Evolutionary conservation across 768 basidiomycete species (phyloP).

Genomic region (Naganishia vishniacii): DNA sequence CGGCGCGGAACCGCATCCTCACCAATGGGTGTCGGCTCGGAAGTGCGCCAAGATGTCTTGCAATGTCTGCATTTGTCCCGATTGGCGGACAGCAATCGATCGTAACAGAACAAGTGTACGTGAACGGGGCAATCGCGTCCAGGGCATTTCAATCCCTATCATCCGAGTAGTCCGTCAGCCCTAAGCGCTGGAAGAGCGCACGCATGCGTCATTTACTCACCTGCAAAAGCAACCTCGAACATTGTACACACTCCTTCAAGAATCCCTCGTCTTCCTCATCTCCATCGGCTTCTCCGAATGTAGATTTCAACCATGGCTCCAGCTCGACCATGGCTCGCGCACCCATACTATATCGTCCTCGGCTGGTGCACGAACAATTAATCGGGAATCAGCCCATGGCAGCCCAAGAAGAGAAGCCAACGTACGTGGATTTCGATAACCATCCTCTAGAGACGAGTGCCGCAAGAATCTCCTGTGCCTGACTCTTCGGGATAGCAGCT

Average conservation of each 20-base stretch:
- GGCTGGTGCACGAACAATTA: conserved; percentile 32
- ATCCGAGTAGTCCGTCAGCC: neutral
- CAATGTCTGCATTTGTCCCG: conserved; percentile 34
- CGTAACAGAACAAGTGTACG: conserved; percentile 38
- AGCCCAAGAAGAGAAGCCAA: neutral
- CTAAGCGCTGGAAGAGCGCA: neutral
- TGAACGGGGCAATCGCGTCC: conserved; percentile 35
- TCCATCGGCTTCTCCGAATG: conserved; percentile 33
- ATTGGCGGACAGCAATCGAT: conserved; percentile 19
- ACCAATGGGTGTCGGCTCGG: conserved; percentile 32
- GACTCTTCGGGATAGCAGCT: conserved; percentile 32
- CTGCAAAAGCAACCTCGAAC: conserved; percentile 35
- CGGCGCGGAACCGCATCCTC: conserved; percentile 35
- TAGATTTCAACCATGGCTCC: conserved; percentile 33
- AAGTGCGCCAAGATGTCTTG: conserved; percentile 25
- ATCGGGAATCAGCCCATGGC: neutral
- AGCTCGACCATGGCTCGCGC: conserved; percentile 39
- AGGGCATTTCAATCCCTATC: conserved; percentile 4
- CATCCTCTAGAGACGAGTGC: conserved; percentile 42
- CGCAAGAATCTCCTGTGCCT: conserved; percentile 33
- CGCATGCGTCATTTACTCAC: no score
- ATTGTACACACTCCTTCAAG: conserved; percentile 36
- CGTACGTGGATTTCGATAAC: conserved; percentile 41
- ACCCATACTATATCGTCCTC: conserved; percentile 37
- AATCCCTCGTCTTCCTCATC: conserved; percentile 15